Percentiles rank a stretch among this genome's conserved stretches.
phyloP scores from a whole-genome alignment of 2,329 filamentous ascomycete genomes.

The Metarhizium guizhouense region DNA sequence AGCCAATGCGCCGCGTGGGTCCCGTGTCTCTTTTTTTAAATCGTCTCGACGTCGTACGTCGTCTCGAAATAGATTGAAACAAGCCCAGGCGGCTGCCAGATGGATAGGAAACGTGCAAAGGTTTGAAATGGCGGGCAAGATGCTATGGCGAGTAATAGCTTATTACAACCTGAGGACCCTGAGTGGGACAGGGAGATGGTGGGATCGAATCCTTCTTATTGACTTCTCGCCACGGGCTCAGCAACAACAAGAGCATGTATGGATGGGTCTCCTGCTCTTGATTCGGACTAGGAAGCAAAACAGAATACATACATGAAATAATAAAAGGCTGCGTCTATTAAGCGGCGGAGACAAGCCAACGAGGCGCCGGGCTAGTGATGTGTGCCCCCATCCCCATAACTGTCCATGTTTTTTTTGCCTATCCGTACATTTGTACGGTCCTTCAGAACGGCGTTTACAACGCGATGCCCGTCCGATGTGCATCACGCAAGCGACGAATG shows the following conservation, averaged over 20 bases:
- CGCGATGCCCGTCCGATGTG: background rate
- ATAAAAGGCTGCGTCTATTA: background rate
- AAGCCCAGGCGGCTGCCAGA: background rate
- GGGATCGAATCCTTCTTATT: conserved; percentile 5
- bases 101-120: background rate
- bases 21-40: background rate
- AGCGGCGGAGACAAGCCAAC: background rate
- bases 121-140: background rate
- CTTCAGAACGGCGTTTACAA: background rate
- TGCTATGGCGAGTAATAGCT: background rate
- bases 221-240: background rate
- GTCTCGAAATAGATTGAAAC: background rate
- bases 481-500: background rate
- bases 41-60: background rate
- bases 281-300: background rate
- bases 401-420: background rate
- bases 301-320: background rate
- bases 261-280: background rate
- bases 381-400: background rate
- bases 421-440: background rate
- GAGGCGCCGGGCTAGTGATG: background rate
- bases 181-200: conserved; percentile 1
- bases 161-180: background rate
- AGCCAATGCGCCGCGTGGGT: background rate
- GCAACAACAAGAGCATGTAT: background rate